These are phyloP conservation scores for Penicillium riverlandense DNA, from an alignment of 495 filamentous ascomycete species.

Conservation along the genomic window DNA sequence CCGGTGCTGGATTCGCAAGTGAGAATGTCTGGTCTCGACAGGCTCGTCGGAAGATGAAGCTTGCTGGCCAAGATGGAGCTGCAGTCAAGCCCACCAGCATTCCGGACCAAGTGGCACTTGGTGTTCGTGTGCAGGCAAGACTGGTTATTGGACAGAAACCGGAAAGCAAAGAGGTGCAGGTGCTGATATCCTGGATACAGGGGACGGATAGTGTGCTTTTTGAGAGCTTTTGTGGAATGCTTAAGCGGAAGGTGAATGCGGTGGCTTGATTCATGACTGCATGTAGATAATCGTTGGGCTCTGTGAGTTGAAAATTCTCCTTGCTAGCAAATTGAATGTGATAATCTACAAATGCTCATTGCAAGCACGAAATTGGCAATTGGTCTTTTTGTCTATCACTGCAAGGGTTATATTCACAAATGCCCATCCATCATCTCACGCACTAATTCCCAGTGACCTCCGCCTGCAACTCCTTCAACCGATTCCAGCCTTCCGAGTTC, in stretches of 20 bases:
- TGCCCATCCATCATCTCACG: conserved; percentile 1
- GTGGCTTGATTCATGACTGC: not conserved
- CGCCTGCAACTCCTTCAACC: conserved; percentile 44
- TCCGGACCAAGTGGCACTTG: conserved; percentile 26
- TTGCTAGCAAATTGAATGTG: not conserved
- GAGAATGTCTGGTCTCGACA: conserved; percentile 67
- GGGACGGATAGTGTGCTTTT: conserved; percentile 71
- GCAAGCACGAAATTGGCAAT: too few relatives aligned
- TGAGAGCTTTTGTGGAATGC: conserved; percentile 81
- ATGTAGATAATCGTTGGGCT: not conserved
- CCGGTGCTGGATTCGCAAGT: conserved; percentile 48
- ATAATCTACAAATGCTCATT: too few relatives aligned
- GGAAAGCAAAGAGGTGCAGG: conserved; percentile 17
- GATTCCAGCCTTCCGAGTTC: conserved; percentile 61
- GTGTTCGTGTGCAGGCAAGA: conserved; percentile 38
- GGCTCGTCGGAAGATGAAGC: conserved; percentile 49
- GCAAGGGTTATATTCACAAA: not conserved
- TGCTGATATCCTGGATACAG: conserved; percentile 65
- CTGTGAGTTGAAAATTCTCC: not conserved
- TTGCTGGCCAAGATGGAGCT: conserved; percentile 9
- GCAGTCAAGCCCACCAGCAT: conserved; percentile 18
- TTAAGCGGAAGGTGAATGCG: conserved; percentile 48
- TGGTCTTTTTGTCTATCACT: not conserved
- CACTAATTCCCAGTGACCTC: conserved; percentile 32
- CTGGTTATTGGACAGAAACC: conserved; percentile 15